Evolutionary conservation across 2,329 filamentous ascomycete species (phyloP).

Genomic region (Zasmidium cellare): DNA sequence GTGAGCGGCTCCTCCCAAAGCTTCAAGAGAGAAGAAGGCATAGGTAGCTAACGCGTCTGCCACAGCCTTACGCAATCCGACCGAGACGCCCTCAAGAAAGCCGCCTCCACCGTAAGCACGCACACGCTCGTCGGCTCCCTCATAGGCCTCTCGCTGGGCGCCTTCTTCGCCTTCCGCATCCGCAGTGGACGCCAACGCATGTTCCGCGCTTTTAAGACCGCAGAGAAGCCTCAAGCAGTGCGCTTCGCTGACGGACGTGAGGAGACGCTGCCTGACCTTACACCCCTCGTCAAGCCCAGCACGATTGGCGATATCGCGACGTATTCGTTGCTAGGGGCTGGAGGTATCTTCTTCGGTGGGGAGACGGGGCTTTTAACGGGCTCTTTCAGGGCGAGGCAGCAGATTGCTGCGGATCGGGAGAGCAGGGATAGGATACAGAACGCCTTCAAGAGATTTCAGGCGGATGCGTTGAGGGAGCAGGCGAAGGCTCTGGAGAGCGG

Average conservation of each 20-base stretch:
- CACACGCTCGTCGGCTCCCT: slow-evolving; percentile 61
- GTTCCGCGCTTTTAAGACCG: slow-evolving; percentile 61
- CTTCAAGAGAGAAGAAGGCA: neutral
- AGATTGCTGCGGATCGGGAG: slow-evolving; percentile 56
- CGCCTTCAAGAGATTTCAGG: slow-evolving; percentile 63
- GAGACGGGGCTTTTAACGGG: slow-evolving; percentile 63
- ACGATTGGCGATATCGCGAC: slow-evolving; percentile 61
- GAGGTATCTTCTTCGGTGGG: slow-evolving; percentile 64
- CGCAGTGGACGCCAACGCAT: slow-evolving; percentile 57
- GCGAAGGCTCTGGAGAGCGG: slow-evolving; percentile 55
- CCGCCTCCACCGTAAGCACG: slow-evolving; percentile 55
- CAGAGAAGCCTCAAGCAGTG: slow-evolving; percentile 63
- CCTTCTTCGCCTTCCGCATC: slow-evolving; percentile 59
- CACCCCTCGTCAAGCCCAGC: slow-evolving; percentile 57
- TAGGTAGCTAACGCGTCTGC: neutral
- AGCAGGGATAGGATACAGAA: slow-evolving; percentile 59
- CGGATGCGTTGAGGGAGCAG: slow-evolving; percentile 63
- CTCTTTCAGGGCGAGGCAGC: slow-evolving; percentile 53
- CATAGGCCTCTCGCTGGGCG: slow-evolving; percentile 60
- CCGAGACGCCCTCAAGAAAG: slow-evolving; percentile 57
- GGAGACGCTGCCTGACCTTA: slow-evolving; percentile 63
- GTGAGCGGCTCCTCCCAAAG: slow-evolving; percentile 8
- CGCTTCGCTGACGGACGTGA: slow-evolving; percentile 62
- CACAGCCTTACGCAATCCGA: slow-evolving; percentile 55
- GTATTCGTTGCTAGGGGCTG: slow-evolving; percentile 62